Evolutionary conservation across 345 rosid genomes (phyloP).

Genomic region (Pseudoturritis turrita): DNA sequence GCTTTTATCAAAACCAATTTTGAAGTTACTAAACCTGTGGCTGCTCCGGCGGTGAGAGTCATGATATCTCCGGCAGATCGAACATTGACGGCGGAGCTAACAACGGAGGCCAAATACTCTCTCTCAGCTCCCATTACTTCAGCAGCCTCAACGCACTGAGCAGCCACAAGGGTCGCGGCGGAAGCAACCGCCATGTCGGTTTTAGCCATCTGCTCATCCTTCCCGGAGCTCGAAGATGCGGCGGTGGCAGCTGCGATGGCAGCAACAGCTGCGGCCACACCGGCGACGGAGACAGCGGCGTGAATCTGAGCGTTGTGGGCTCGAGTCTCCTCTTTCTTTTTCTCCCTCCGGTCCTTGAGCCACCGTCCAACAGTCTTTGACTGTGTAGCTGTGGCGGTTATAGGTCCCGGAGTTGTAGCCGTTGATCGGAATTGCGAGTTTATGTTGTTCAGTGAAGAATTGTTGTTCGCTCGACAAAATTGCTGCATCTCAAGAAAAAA

Average conservation of each 20-base stretch:
- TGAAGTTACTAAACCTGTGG: constrained; percentile 51
- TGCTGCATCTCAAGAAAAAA: constrained; percentile 43
- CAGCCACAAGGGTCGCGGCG: constrained; percentile 78
- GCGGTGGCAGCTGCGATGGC: constrained; percentile 83
- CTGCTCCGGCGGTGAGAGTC: constrained; percentile 89
- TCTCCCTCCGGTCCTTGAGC: constrained; percentile 81
- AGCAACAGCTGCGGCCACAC: constrained; percentile 85
- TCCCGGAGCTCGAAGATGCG: constrained; percentile 55
- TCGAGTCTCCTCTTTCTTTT: constrained; percentile 77
- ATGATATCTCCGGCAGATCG: constrained; percentile 77
- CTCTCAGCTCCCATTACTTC: constrained; percentile 92
- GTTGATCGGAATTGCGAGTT: constrained; percentile 40
- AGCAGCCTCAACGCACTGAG: constrained; percentile 86
- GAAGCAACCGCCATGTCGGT: constrained; percentile 88
- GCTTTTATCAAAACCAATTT: background rate
- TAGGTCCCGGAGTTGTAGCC: constrained; percentile 23
- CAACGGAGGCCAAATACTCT: constrained; percentile 67
- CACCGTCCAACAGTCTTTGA: constrained; percentile 83
- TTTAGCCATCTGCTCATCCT: constrained; percentile 82
- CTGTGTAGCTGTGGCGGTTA: constrained; percentile 36
- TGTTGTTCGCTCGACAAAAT: constrained; percentile 50
- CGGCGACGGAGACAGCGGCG: constrained; percentile 77
- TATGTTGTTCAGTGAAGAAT: constrained; percentile 25
- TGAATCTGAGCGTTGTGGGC: constrained; percentile 88
- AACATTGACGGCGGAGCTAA: constrained; percentile 78